These are phyloP conservation scores for Globisporangium radiosum DNA, from an alignment of 352 stramenopile genomes.

Conservation along the genomic window DNA sequence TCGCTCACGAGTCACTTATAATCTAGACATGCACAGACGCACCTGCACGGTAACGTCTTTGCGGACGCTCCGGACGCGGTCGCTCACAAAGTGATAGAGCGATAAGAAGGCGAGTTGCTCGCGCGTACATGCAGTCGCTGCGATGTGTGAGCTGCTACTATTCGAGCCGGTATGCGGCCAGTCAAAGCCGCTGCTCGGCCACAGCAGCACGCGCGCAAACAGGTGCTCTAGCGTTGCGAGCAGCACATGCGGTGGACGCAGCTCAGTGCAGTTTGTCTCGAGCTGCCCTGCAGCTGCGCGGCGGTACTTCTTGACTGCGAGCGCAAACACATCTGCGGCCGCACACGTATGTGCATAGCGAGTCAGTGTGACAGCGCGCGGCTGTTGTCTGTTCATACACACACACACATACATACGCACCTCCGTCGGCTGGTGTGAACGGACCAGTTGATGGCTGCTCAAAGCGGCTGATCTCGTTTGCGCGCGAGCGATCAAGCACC, in stretches of 20 bases:
- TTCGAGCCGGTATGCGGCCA: background rate
- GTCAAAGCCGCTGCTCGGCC: constrained; percentile 27
- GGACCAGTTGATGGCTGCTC: constrained; percentile 12
- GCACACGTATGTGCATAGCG: background rate
- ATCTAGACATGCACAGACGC: background rate
- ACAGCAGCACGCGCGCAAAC: constrained; percentile 29
- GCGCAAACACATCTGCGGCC: constrained; percentile 7
- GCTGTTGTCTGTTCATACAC: background rate
- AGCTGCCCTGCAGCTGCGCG: constrained; percentile 36
- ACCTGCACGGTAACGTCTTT: constrained; percentile 73
- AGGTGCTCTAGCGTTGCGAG: constrained; percentile 36
- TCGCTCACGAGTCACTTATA: too few relatives aligned
- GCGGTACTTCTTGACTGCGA: constrained; percentile 49
- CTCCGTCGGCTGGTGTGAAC: background rate
- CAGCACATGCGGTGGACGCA: constrained; percentile 32
- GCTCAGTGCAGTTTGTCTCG: constrained; percentile 12
- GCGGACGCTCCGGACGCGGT: constrained; percentile 62
- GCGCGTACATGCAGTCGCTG: constrained; percentile 1
- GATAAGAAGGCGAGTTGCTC: constrained; percentile 28
- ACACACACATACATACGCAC: background rate
- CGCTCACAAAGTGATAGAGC: constrained; percentile 65
- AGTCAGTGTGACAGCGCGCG: background rate
- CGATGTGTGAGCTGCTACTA: background rate
- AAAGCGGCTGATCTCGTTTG: constrained; percentile 42
- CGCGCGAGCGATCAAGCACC: constrained; percentile 22